Evolutionary conservation across 2,329 filamentous ascomycete genomes (phyloP), one percentile per base, ranked within the genome.

Genomic region (Fusarium phyllophilum): DNA sequence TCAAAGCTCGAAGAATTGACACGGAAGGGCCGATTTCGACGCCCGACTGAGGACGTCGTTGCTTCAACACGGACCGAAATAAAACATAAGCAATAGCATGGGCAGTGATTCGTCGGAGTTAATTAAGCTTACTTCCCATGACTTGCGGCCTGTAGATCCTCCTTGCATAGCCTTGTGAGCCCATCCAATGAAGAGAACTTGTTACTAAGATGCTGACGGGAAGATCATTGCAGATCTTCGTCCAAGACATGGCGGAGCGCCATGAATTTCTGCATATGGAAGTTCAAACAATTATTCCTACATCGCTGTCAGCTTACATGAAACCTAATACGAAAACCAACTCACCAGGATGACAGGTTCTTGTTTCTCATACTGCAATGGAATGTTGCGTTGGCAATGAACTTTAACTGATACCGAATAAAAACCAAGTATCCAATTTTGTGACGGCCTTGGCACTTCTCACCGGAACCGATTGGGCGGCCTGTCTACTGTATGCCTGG

Each of bases 241-340:
- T 20, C 38, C 2, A 1, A 24, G 12, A 17, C 26, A 20, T 20
- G 12, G 12, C 12, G 33, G 15, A 33, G 52, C 38, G 26, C 26
- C 22, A 31, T 17, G 29, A 31, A 33, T 24, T 0, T 33, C 52
- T 18, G 6, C 5, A 11, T n/a, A 7, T 5, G 31, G 20, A n/a
- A 26, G 17, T n/a, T 31, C 9, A 58, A 33, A 18, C 5, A 31
- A 10, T 24, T 3, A 3, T 22, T 39, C 20, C n/a, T 4, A 10
- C 18, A 38, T 69, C 42, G 61, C 8, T n/a, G 58, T 69, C 42
- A 69, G 58, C 58, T 62, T 44, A 56, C 24, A 26, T 44, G 48
- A 36, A 55, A 44, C 38, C 44, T 4, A 17, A 14, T 49, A 18
- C 12, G 20, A 12, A 48, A 8, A 26, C 12, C 10, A 13, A 3